Evolutionary conservation across 2,329 filamentous ascomycete species (phyloP), one percentile per base, ranked within the genome.

Genomic region (Cladorrhinum sp.): DNA sequence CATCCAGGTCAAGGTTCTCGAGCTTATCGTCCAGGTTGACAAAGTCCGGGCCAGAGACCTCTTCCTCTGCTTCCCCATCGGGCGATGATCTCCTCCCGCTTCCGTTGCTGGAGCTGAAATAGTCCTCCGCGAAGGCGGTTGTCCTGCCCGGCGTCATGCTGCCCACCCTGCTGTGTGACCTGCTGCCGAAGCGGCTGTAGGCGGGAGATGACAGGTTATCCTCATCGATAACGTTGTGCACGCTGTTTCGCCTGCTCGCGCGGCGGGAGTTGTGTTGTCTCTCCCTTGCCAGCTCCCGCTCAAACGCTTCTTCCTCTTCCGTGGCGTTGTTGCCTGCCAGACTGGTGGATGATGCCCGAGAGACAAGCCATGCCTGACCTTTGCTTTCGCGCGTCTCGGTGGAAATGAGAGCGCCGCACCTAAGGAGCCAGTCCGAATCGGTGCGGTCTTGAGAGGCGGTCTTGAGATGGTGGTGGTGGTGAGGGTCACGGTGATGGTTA

Each of bases 11-110:
- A n/a, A 82, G 74, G 30, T 80, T 77, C 68, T 85, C 84, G 5
- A 86, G 76, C 67, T 79, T 80, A 79, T 97, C 91, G 74, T 98
- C 94, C 72, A 98, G 97, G 76, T 91, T 95, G 66, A 89, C 91
- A 77, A 99, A 98, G 72, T 98, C 94, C 68, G 87, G 78, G 70
- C 94, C 76, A 4, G 42, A 0, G 93, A 86, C 74, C 7, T 76
- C 24, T 54, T 54, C 51, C 26, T 33, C 51, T 20, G 14, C 26
- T 54, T 30, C 12, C 2, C 3, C 12, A 18, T 51, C 48, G 28
- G 26, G 23, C 20, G 24, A 30, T n/a, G 36, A 36, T 12, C n/a
- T 30, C 6, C 26, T 7, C 18, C 71, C 67, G 69, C 68, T 4
- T 39, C 50, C 49, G 57, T 71, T 65, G 52, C 66, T 49, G 57